Conservation (phyloP, 1,139 yeast species). For the Blastobotrys proliferans region DNA sequence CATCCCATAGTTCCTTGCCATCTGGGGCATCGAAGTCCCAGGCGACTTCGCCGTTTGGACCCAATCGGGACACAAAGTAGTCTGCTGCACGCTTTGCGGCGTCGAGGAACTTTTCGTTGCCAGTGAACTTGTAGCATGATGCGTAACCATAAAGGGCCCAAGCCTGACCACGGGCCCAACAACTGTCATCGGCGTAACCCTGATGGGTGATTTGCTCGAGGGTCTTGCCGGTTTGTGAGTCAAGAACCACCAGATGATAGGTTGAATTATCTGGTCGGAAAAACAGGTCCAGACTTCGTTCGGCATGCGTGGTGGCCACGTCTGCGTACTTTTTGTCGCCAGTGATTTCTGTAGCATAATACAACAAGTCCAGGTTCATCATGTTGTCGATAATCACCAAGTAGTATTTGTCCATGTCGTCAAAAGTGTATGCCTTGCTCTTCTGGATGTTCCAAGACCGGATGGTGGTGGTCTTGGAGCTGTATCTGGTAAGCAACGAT, state of each 20-base stretch:
- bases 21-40: slow-evolving; percentile 36
- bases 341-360: slow-evolving; percentile 28
- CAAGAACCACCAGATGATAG: slow-evolving; percentile 30
- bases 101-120: slow-evolving; percentile 27
- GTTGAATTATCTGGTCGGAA: slow-evolving; percentile 29
- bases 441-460: slow-evolving; percentile 30
- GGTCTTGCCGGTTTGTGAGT: slow-evolving; percentile 24
- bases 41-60: slow-evolving; percentile 30
- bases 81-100: slow-evolving; percentile 28
- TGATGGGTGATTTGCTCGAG: slow-evolving; percentile 30
- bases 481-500: slow-evolving; percentile 28
- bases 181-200: slow-evolving; percentile 31
- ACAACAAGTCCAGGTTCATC: slow-evolving; percentile 34
- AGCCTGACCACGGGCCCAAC: slow-evolving; percentile 32
- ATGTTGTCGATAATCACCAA: slow-evolving; percentile 36
- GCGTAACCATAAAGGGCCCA: slow-evolving; percentile 30
- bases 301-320: slow-evolving; percentile 34
- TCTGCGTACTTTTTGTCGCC: slow-evolving; percentile 30
- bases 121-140: slow-evolving; percentile 30
- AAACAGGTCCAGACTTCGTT: slow-evolving; percentile 27
- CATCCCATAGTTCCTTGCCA: slow-evolving; percentile 20
- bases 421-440: slow-evolving; percentile 21
- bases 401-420: slow-evolving; percentile 24
- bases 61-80: slow-evolving; percentile 25
- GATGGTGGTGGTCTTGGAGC: slow-evolving; percentile 27